Evolutionary conservation across 1,139 yeast genomes (phyloP).

Genomic region (Blastobotrys niveus): DNA sequence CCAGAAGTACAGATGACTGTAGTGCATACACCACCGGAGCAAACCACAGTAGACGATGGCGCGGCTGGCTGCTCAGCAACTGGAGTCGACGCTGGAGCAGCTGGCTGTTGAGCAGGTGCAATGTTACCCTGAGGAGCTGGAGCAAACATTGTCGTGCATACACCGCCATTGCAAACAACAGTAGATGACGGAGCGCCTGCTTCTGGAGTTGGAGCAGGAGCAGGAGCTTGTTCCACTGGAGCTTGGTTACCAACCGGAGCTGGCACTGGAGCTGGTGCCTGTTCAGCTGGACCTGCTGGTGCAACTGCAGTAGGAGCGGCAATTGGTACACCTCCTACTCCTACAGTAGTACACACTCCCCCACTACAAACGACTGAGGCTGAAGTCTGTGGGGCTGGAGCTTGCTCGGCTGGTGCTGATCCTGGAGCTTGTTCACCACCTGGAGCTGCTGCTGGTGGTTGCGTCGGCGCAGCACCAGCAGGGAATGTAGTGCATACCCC

Average conservation of each 20-base stretch:
- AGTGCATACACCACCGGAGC: too few relatives aligned
- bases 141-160: constrained; percentile 3
- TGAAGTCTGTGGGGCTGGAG: neutral
- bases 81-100: constrained; percentile 2
- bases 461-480: neutral
- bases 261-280: neutral
- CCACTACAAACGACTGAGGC: neutral
- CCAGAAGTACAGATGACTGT: too few relatives aligned
- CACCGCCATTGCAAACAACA: constrained; percentile 6
- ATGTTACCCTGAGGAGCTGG: neutral
- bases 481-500: neutral
- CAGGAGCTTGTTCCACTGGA: neutral
- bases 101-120: neutral
- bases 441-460: constrained; percentile 14
- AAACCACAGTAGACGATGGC: too few relatives aligned
- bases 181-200: neutral
- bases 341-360: neutral
- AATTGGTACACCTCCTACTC: neutral
- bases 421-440: constrained; percentile 13
- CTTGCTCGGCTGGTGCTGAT: neutral
- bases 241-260: neutral
- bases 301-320: neutral
- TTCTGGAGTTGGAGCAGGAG: neutral
- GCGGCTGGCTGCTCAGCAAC: neutral
- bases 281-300: neutral